phyloP scores from a whole-genome alignment of 345 rosid genomes.

The Citrus cavaleriei region DNA sequence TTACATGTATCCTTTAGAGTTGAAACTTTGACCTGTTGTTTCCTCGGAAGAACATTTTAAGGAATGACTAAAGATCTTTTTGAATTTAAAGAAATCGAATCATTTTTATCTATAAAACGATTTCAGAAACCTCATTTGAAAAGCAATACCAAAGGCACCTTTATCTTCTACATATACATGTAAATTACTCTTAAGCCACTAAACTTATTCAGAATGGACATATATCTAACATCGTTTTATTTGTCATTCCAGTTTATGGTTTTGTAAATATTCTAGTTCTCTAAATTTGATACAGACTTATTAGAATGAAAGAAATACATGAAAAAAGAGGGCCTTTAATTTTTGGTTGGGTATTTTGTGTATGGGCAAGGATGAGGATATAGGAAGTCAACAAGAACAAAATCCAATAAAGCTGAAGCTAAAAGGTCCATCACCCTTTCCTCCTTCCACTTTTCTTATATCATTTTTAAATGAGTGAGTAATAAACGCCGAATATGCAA shows the following conservation, averaged over 20 bases:
- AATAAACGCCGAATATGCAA: background rate
- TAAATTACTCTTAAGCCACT: background rate
- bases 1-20: too few species aligned
- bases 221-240: background rate
- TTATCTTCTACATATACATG: background rate
- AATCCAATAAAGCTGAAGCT: background rate
- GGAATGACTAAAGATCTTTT: too few species aligned
- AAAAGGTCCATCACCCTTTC: background rate
- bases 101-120: too few species aligned
- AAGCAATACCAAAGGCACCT: too few species aligned
- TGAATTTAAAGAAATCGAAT: too few species aligned
- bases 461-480: background rate
- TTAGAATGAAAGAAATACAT: background rate
- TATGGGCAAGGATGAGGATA: background rate
- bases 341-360: background rate
- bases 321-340: too few species aligned
- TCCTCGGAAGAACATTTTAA: too few species aligned
- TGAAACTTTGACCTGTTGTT: too few species aligned
- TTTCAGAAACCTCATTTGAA: too few species aligned
- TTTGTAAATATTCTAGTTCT: background rate
- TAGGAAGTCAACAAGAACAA: background rate
- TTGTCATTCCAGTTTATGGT: background rate
- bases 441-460: background rate
- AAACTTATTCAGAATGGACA: background rate
- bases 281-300: background rate